Conservation (phyloP, 2,329 filamentous ascomycete species). For the Xylaria sp. region DNA sequence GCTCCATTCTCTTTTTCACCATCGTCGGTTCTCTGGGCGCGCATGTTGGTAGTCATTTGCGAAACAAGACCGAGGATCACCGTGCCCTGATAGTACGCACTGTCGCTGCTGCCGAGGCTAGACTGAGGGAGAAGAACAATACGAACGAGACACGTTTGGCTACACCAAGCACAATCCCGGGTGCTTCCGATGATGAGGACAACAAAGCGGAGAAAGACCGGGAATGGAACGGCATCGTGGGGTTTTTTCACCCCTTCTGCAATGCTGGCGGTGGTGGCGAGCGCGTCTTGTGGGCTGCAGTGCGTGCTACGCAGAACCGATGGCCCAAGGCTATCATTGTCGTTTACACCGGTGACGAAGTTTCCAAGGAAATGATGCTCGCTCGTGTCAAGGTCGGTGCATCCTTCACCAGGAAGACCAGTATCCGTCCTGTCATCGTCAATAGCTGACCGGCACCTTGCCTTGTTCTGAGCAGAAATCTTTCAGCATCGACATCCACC, state of each 20-base stretch:
- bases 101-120: slow-evolving; percentile 41
- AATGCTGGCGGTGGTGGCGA: slow-evolving; percentile 96
- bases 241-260: slow-evolving; percentile 97
- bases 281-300: slow-evolving; percentile 91
- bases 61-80: slow-evolving; percentile 58
- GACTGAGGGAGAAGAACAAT: slow-evolving; percentile 31
- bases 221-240: slow-evolving; percentile 79
- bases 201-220: slow-evolving; percentile 51
- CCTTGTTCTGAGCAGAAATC: slow-evolving; percentile 50
- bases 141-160: neutral
- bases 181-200: slow-evolving; percentile 57
- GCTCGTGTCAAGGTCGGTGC: slow-evolving; percentile 62
- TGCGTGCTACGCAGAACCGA: slow-evolving; percentile 80
- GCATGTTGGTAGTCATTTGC: slow-evolving; percentile 55
- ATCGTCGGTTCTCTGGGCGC: slow-evolving; percentile 38
- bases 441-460: slow-evolving; percentile 10
- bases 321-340: slow-evolving; percentile 87
- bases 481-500: slow-evolving; percentile 87
- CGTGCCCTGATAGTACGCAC: slow-evolving; percentile 51
- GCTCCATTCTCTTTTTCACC: slow-evolving; percentile 33
- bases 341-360: slow-evolving; percentile 93
- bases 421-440: neutral
- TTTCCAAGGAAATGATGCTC: slow-evolving; percentile 73
- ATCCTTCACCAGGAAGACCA: neutral
- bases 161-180: slow-evolving; percentile 27